Conservation (phyloP, 1,139 yeast species). For the Tardiomyces blankii region DNA sequence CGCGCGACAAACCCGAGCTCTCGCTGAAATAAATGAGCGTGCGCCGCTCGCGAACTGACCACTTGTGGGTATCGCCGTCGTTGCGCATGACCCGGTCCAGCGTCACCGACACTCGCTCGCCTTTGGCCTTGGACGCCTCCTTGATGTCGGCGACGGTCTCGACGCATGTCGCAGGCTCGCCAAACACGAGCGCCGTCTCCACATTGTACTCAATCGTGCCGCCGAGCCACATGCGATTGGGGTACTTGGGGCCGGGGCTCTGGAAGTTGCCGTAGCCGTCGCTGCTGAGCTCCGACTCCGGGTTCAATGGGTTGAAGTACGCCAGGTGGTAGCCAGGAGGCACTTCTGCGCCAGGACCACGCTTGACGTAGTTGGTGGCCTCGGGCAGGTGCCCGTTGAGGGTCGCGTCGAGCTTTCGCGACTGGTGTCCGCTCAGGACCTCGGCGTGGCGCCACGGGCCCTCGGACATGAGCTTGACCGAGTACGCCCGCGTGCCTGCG, state of each 20-base stretch:
- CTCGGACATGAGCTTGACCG: background rate
- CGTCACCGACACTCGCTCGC: slow-evolving; percentile 16
- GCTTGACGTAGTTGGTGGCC: slow-evolving; percentile 1
- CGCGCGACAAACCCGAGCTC: slow-evolving; percentile 9
- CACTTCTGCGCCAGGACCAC: slow-evolving; percentile 14
- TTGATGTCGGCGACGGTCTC: slow-evolving; percentile 16
- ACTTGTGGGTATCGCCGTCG: slow-evolving; percentile 9
- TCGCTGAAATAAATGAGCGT: slow-evolving; percentile 21
- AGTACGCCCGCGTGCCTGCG: background rate
- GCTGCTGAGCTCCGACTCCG: slow-evolving; percentile 37
- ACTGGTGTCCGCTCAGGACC: slow-evolving; percentile 7
- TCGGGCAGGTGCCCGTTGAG: slow-evolving; percentile 10
- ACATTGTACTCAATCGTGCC: slow-evolving; percentile 43
- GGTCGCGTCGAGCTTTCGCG: slow-evolving; percentile 10
- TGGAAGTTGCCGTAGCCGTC: slow-evolving; percentile 85
- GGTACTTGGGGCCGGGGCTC: slow-evolving; percentile 45
- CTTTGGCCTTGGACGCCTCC: slow-evolving; percentile 5
- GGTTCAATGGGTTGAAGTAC: slow-evolving; percentile 47
- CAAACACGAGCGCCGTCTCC: slow-evolving; percentile 26
- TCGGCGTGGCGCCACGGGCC: background rate
- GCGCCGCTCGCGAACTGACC: slow-evolving; percentile 22
- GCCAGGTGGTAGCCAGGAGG: slow-evolving; percentile 56
- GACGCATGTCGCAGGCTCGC: slow-evolving; percentile 20
- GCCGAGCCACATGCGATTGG: slow-evolving; percentile 72
- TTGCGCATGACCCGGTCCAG: slow-evolving; percentile 19